Percentiles rank a stretch among this genome's conserved stretches.
phyloP scores from a whole-genome alignment of 2,329 filamentous ascomycete genomes.

The Verticillium albo-atrum region DNA sequence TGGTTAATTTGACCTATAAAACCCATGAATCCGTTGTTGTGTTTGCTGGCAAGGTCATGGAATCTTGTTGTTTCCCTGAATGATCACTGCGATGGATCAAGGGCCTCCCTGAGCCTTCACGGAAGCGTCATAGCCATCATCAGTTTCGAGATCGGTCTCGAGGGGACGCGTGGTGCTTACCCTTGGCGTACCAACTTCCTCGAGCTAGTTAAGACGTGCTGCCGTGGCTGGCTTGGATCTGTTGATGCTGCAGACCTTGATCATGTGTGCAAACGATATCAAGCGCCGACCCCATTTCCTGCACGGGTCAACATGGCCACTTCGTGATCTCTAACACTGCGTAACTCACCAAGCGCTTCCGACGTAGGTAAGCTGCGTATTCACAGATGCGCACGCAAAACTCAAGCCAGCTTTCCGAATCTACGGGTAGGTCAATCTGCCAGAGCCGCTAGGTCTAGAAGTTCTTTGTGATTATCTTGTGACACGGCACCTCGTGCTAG shows the following conservation, averaged over 20 bases:
- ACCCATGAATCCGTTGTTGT: too few relatives aligned
- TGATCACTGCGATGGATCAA: background rate
- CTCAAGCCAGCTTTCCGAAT: slow-evolving; percentile 58
- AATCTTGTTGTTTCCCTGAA: too few relatives aligned
- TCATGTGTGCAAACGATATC: slow-evolving; percentile 56
- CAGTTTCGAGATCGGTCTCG: slow-evolving; percentile 39
- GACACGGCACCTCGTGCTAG: slow-evolving; percentile 59
- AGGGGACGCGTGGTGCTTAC: slow-evolving; percentile 50
- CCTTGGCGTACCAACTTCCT: slow-evolving; percentile 41
- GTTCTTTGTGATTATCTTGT: slow-evolving; percentile 58
- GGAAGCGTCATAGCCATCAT: slow-evolving; percentile 39
- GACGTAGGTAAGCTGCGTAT: slow-evolving; percentile 54
- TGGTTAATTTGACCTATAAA: background rate
- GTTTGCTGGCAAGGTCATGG: too few relatives aligned
- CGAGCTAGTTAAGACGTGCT: slow-evolving; percentile 44
- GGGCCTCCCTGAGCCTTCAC: slow-evolving; percentile 11
- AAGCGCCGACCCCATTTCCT: slow-evolving; percentile 62
- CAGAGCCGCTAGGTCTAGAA: slow-evolving; percentile 62
- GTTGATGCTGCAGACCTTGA: slow-evolving; percentile 61
- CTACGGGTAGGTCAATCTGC: slow-evolving; percentile 58
- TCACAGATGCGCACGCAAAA: slow-evolving; percentile 55
- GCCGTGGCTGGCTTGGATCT: slow-evolving; percentile 41
- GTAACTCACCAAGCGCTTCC: slow-evolving; percentile 41
- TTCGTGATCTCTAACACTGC: too few relatives aligned
- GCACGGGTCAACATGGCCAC: too few relatives aligned